phyloP scores from a whole-genome alignment of 345 rosid species.

The Clausena lansium region DNA sequence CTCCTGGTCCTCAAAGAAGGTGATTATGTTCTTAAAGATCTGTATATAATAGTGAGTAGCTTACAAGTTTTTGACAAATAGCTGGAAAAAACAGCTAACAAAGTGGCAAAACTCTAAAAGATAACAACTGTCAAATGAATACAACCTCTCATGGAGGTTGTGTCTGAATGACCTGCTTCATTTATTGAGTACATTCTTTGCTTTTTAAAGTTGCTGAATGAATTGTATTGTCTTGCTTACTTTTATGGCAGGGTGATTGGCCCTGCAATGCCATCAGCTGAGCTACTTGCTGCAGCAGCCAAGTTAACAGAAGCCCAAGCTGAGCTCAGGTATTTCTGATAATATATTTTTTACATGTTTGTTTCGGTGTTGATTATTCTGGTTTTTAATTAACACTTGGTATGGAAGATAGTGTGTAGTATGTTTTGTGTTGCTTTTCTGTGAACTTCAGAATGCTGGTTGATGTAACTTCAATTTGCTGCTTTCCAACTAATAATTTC shows the following conservation, averaged over 20 bases:
- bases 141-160: background rate
- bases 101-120: background rate
- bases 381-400: background rate
- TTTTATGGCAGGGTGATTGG: constrained; percentile 67
- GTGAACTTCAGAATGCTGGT: background rate
- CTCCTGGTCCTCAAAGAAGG: constrained; percentile 66
- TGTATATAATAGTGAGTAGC: background rate
- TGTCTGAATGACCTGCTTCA: background rate
- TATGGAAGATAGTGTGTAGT: background rate
- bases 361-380: background rate
- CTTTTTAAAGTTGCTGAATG: background rate
- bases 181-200: background rate
- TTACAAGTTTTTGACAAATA: background rate
- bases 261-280: constrained; percentile 94
- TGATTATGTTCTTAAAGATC: constrained; percentile 17
- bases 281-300: constrained; percentile 90
- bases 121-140: background rate
- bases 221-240: constrained; percentile 9
- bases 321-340: constrained; percentile 58
- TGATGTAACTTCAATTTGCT: constrained; percentile 5
- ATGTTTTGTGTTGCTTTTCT: background rate
- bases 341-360: background rate
- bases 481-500: constrained; percentile 18
- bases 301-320: constrained; percentile 92
- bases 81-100: background rate